phyloP scores from a whole-genome alignment of 169 alveolate species.

The Eimeria necatrix region DNA sequence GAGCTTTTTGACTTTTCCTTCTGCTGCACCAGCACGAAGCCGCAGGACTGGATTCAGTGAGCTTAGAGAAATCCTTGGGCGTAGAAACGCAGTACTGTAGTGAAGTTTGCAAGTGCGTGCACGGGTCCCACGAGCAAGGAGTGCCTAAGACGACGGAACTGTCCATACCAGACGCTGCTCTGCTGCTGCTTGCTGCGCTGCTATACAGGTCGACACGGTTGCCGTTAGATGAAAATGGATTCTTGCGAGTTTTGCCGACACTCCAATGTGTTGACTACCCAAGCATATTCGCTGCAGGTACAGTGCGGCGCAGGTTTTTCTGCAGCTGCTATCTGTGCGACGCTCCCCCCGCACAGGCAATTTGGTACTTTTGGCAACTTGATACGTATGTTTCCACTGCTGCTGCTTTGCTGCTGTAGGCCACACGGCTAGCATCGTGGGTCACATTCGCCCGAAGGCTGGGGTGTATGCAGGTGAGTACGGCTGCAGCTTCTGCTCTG shows the following conservation, averaged over 20 bases:
- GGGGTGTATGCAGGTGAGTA: conserved; percentile 61
- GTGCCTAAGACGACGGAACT: too few species aligned
- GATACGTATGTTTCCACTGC: not conserved
- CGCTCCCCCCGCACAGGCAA: not conserved
- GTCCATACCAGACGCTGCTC: not conserved
- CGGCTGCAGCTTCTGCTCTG: not conserved
- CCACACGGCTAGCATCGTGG: conserved; percentile 45
- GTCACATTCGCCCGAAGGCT: conserved; percentile 63
- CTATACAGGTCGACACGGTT: not conserved
- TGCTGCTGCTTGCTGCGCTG: conserved; percentile 24
- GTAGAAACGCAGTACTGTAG: too few species aligned
- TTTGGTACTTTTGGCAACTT: not conserved
- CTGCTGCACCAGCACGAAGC: conserved; percentile 33
- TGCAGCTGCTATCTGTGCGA: not conserved
- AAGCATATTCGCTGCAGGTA: conserved; percentile 65
- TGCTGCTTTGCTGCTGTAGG: conserved; percentile 10
- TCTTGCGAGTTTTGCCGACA: not conserved
- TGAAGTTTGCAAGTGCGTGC: too few species aligned
- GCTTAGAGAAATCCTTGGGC: not conserved
- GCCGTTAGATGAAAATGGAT: conserved; percentile 49
- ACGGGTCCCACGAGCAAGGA: too few species aligned
- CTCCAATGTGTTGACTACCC: conserved; percentile 25
- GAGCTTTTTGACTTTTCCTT: conserved; percentile 16
- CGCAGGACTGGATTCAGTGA: conserved; percentile 45
- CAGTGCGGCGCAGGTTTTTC: not conserved